Conservation (phyloP, 805 yeast genomes). For the Lachancea kluyveri region DNA sequence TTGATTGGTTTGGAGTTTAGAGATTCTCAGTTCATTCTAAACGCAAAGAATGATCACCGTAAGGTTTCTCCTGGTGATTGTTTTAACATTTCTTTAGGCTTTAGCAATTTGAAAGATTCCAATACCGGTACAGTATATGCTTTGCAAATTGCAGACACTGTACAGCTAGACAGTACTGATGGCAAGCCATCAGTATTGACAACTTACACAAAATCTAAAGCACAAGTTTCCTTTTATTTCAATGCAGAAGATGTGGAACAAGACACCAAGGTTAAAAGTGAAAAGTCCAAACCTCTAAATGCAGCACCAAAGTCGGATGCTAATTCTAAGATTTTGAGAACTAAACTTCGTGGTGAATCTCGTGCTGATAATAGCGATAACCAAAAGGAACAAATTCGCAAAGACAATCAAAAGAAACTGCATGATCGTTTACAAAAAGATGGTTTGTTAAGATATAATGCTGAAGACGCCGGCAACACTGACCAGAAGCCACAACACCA, state of each 20-base stretch:
- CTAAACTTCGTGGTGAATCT: constrained; percentile 73
- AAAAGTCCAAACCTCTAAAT: constrained; percentile 24
- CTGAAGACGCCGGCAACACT: constrained; percentile 63
- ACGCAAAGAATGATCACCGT: constrained; percentile 60
- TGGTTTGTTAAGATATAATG: constrained; percentile 76
- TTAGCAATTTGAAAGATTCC: constrained; percentile 51
- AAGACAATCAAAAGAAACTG: constrained; percentile 73
- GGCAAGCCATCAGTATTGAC: constrained; percentile 58
- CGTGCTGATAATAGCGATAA: constrained; percentile 61
- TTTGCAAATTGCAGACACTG: constrained; percentile 73
- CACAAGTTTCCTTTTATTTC: constrained; percentile 79
- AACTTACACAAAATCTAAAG: constrained; percentile 60
- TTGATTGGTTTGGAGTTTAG: constrained; percentile 84
- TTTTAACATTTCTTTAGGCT: constrained; percentile 71
- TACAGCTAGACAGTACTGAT: constrained; percentile 50
- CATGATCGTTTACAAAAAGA: constrained; percentile 83
- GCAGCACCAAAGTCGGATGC: constrained; percentile 31
- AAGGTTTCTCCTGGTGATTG: constrained; percentile 65
- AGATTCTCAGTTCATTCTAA: constrained; percentile 69
- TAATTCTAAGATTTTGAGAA: constrained; percentile 63
- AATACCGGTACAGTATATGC: constrained; percentile 56
- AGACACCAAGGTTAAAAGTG: constrained; percentile 38
- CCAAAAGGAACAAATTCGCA: constrained; percentile 70
- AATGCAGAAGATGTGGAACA: constrained; percentile 56
- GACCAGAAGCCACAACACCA: constrained; percentile 44